Evolutionary conservation across 176 grass and related monocot genomes (phyloP), one percentile per base, ranked within the genome.

Genomic region (Alopecurus myosuroides): DNA sequence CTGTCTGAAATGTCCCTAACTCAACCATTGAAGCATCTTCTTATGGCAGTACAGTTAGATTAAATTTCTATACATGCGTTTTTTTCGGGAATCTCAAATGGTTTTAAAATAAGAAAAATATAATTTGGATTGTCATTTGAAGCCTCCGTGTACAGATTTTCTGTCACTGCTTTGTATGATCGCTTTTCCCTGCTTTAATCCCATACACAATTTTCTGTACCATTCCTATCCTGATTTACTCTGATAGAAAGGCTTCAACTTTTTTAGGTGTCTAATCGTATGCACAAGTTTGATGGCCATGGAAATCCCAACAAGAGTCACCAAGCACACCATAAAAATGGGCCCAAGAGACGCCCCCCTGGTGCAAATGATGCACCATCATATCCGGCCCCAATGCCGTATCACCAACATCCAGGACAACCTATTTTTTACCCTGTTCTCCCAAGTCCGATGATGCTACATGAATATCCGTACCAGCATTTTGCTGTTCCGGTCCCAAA

Each of bases 331-430:
- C 77, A 92, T 86, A 95, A 75, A 92, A 89, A 95, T 92, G 90
- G 83, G 22, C 86, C 88, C 20, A 92, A 86, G 72, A 74, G 88
- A 58, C 81, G 81, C 63, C 81, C 83, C 64, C 76, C 63, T 76
- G 65, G 65, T 65, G 72, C 88, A 55, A 92, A 90, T 90, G 90
- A 84, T 33, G 81, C 82, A 39, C 90, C 93, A 82, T 74, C 90
- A 53, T 88, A 90, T 82, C 90, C 90, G 76, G 57, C 89, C 30
- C 33, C 42, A 18, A 85, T 88, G 70, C 84, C 68, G 18, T 95
- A 92, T 78, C 85, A 85, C 44, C 93, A 92, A 76, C 88, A 92
- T 66, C 83, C 90, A 51, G 90, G 90, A 34, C 93, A 90, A 81
- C 88, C 90, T 25, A 52, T 92, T 56, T 84, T 87, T 55, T 95